A percentile compares a stretch with the other conserved stretches of the same genome.
These are phyloP conservation scores for Chalciporus sp. DNA, from an alignment of 1,284 basidiomycete genomes.

Conservation along the genomic window DNA sequence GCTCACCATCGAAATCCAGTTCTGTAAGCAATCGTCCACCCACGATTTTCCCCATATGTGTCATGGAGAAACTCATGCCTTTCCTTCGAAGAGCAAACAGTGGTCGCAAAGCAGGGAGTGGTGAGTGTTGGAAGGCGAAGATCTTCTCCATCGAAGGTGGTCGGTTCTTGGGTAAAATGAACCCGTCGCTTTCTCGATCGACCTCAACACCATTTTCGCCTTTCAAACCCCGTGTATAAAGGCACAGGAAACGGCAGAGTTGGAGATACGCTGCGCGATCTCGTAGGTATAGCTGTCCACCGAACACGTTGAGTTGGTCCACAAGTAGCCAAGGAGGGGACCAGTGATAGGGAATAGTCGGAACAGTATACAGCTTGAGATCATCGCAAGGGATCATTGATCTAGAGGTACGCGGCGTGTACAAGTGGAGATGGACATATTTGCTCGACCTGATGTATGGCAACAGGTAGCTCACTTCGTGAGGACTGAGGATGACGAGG, in stretches of 20 bases:
- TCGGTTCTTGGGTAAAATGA: constrained; percentile 32
- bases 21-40: constrained; percentile 31
- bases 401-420: constrained; percentile 41
- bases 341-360: constrained; percentile 25
- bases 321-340: constrained; percentile 23
- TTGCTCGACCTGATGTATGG: constrained; percentile 37
- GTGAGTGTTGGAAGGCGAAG: constrained; percentile 34
- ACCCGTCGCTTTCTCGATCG: constrained; percentile 36
- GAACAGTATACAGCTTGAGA: constrained; percentile 38
- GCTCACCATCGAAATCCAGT: constrained; percentile 28
- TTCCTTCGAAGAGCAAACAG: constrained; percentile 43
- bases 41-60: constrained; percentile 48
- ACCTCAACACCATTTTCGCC: constrained; percentile 12
- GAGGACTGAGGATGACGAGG: constrained; percentile 48
- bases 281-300: constrained; percentile 46
- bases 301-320: constrained; percentile 44
- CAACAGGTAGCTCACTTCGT: constrained; percentile 46
- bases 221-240: constrained; percentile 29
- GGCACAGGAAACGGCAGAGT: constrained; percentile 40
- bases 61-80: constrained; percentile 39
- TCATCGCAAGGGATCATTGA: constrained; percentile 44
- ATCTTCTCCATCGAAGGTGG: constrained; percentile 5
- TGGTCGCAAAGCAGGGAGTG: constrained; percentile 36
- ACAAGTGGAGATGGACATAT: constrained; percentile 44
- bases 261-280: constrained; percentile 35